Percentiles rank a stretch among this genome's conserved stretches.
These are phyloP conservation scores for Colletotrichum falcatum DNA, from an alignment of 2,329 filamentous ascomycete species.

Conservation along the genomic window DNA sequence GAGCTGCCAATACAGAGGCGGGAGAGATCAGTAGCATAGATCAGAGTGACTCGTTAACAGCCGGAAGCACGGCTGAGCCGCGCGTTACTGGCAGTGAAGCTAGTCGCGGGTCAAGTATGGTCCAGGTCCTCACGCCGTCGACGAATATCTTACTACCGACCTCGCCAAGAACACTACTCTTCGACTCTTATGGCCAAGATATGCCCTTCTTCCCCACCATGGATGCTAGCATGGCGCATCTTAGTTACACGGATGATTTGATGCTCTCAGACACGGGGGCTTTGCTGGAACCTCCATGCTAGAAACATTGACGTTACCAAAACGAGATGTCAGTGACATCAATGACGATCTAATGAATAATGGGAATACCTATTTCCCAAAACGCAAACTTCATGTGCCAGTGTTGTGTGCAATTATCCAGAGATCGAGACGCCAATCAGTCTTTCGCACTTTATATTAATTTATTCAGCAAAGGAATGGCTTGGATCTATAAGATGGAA, in stretches of 20 bases:
- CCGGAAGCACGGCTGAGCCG: slow-evolving; percentile 16
- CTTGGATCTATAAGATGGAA: no score
- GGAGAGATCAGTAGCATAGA: slow-evolving; percentile 1
- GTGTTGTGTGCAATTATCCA: no score
- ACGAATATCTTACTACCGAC: slow-evolving; percentile 42
- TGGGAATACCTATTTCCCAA: background rate
- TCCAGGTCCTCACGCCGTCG: slow-evolving; percentile 29
- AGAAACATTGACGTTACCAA: background rate
- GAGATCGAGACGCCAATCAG: no score
- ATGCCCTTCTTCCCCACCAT: slow-evolving; percentile 45
- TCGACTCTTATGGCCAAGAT: slow-evolving; percentile 43
- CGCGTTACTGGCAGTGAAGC: slow-evolving; percentile 6
- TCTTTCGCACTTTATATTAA: no score
- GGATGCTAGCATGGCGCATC: slow-evolving; percentile 39
- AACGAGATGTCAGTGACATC: background rate
- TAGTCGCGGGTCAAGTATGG: slow-evolving; percentile 21
- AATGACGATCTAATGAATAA: background rate
- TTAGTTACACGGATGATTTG: slow-evolving; percentile 29
- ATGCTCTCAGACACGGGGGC: slow-evolving; percentile 14
- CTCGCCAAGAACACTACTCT: slow-evolving; percentile 43
- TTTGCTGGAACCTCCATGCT: slow-evolving; percentile 28
- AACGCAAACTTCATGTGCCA: background rate
- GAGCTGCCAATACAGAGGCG: background rate
- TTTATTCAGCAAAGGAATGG: no score
- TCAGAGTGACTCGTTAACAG: slow-evolving; percentile 6